These are phyloP conservation scores for Elongisporangium undulatum DNA, from an alignment of 352 stramenopile species.

Conservation along the genomic window DNA sequence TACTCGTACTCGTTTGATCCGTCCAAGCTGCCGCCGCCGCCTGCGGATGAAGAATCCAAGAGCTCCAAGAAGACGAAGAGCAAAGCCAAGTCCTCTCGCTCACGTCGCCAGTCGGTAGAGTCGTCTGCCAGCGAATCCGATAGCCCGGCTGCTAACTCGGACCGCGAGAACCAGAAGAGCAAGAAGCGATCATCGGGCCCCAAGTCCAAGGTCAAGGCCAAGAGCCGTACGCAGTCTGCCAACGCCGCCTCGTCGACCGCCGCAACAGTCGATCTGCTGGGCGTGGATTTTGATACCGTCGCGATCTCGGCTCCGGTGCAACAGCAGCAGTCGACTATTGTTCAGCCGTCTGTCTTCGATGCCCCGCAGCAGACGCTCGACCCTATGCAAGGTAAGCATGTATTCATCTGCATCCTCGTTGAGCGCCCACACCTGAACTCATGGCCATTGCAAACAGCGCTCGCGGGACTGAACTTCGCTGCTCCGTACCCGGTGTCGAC, in stretches of 20 bases:
- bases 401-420: not conserved
- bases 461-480: conserved; percentile 48
- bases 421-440: not conserved
- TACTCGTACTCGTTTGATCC: conserved; percentile 52
- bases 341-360: conserved; percentile 39
- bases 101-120: conserved; percentile 26
- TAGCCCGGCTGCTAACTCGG: conserved; percentile 12
- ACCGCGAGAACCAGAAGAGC: conserved; percentile 30
- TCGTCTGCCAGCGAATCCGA: conserved; percentile 27
- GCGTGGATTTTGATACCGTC: conserved; percentile 36
- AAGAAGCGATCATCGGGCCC: conserved; percentile 3
- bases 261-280: conserved; percentile 41
- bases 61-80: conserved; percentile 18
- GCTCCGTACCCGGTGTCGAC: conserved; percentile 4
- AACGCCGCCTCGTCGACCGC: conserved; percentile 6
- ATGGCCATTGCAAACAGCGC: conserved; percentile 17
- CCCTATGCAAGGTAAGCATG: conserved; percentile 25
- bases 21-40: conserved; percentile 34
- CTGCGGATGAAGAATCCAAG: conserved; percentile 16
- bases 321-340: conserved; percentile 5
- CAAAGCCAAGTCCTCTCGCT: conserved; percentile 18
- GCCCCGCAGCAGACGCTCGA: conserved; percentile 10
- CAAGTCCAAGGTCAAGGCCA: conserved; percentile 24
- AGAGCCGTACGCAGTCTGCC: conserved; percentile 14
- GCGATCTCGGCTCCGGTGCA: conserved; percentile 5